phyloP scores from a whole-genome alignment of 192 early-diverging fungal species.

The Gonapodya prolifera region DNA sequence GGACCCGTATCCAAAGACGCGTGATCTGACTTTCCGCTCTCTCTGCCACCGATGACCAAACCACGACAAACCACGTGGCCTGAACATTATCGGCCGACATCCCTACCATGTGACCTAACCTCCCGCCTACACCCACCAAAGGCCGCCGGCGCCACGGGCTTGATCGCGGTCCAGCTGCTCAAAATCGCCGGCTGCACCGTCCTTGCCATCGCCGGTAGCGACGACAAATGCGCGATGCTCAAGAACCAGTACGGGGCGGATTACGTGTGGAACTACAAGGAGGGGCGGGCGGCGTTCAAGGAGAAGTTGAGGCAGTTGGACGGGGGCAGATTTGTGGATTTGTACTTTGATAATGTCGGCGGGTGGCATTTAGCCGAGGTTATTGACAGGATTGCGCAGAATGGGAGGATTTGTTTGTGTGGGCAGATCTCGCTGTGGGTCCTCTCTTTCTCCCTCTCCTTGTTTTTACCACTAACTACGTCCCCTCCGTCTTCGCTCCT shows the following conservation, averaged over 20 bases:
- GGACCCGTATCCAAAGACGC: no score
- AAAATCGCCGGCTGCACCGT: not conserved
- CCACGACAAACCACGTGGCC: no score
- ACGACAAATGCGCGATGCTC: not conserved
- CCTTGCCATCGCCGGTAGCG: not conserved
- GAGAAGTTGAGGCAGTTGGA: not conserved
- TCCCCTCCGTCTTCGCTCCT: not conserved
- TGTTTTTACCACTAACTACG: not conserved
- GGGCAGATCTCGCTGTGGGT: not conserved
- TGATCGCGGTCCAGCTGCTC: not conserved
- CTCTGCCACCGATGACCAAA: no score
- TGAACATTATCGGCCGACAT: no score
- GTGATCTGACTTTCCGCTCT: no score
- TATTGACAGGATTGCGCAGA: not conserved
- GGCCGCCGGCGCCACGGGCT: slow-evolving; percentile 1
- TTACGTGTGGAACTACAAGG: not conserved
- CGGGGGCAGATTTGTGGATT: not conserved
- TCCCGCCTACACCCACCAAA: not conserved
- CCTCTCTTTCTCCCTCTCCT: no score
- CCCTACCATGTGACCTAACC: not conserved
- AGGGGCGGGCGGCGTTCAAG: not conserved
- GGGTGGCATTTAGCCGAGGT: slow-evolving; percentile 1
- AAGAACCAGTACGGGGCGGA: not conserved
- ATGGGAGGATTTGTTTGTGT: not conserved
- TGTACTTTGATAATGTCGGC: slow-evolving; percentile 2